Base-by-base conservation (phyloP, 495 filamentous ascomycete genomes). In the Penicillium cosmopolitanum region DNA sequence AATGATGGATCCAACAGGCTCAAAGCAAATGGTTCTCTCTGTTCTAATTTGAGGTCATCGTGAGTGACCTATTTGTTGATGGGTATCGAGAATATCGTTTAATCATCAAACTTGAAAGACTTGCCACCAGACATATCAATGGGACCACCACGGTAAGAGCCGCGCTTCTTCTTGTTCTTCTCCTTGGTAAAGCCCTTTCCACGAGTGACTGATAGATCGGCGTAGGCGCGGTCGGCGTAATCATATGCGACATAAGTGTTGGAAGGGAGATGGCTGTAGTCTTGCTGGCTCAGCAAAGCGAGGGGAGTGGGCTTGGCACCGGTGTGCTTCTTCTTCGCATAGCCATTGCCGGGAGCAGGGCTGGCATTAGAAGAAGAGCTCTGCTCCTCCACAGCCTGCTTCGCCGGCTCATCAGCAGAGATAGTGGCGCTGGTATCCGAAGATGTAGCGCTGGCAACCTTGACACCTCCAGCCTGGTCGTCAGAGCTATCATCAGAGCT, bases 181-280 rank as follows among this genome's bases (percentile, higher is more conserved):
- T 98, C 96, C 83, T 99, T 99, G 54, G 94, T 99, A 77, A 99
- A 99, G 13, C 91, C 91, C 79, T 96, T 98, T 55, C 96, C 96
- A 70, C 88, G 92, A 25, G 94, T 97, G 23, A 96, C 84, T 31
- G 88, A 90, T 51, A 99, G 76, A 71, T 97, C 94, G 57, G 89
- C 82, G 64, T 89, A 90, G 35, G 96, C 96, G 53, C 86, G 86
- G 53, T 94, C 87, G 6, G 93, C 93, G 69, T 97, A 99, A 38
- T 91, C 91, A 64, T 96, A 91, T 5, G 85, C 75, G 34, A 89
- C 80, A 70, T 93, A 97, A 5, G 82, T 82, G 76, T 95, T 97
- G 23, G 77, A 82, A 1, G 79, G 70, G 23, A 48, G 46, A n/a
- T 48, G 46, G 21, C 46, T 48, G 21, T 48, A 25, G 21, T 48